These are phyloP conservation scores for Halophytophthora polymorphica DNA, from an alignment of 352 stramenopile species.

Conservation along the genomic window DNA sequence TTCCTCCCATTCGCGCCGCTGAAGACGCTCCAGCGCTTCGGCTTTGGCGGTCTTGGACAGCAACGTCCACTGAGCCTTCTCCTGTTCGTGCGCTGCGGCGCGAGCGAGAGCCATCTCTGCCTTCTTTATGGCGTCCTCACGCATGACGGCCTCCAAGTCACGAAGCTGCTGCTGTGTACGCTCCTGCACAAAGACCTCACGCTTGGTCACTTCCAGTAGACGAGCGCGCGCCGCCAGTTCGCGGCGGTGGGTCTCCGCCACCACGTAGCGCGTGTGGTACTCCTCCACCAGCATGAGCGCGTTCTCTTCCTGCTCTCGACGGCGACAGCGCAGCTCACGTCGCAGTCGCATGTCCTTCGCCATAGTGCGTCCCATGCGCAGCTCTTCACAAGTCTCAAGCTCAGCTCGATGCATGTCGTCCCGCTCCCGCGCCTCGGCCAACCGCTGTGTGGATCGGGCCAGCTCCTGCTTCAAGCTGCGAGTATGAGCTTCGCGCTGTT, in stretches of 20 bases:
- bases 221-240: conserved; percentile 27
- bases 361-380: conserved; percentile 31
- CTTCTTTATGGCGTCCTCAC: conserved; percentile 18
- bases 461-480: conserved; percentile 12
- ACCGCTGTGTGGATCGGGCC: conserved; percentile 29
- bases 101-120: conserved; percentile 30
- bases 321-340: conserved; percentile 20
- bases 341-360: conserved; percentile 36
- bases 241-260: conserved; percentile 38
- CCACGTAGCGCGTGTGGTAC: conserved; percentile 44
- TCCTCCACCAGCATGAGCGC: conserved; percentile 58
- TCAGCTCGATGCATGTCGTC: conserved; percentile 42
- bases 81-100: conserved; percentile 12
- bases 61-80: conserved; percentile 18
- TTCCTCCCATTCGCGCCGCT: conserved; percentile 21
- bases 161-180: conserved; percentile 23
- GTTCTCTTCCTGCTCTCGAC: conserved; percentile 43
- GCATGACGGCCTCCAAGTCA: conserved; percentile 24
- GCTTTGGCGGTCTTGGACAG: conserved; percentile 17
- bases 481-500: conserved; percentile 16
- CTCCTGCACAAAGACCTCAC: conserved; percentile 30
- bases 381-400: conserved; percentile 41
- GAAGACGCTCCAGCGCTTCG: conserved; percentile 18
- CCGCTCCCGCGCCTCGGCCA: conserved; percentile 30
- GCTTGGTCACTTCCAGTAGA: conserved; percentile 33